Conservation (phyloP, 805 yeast genomes). For the Suhomyces emberorum region DNA sequence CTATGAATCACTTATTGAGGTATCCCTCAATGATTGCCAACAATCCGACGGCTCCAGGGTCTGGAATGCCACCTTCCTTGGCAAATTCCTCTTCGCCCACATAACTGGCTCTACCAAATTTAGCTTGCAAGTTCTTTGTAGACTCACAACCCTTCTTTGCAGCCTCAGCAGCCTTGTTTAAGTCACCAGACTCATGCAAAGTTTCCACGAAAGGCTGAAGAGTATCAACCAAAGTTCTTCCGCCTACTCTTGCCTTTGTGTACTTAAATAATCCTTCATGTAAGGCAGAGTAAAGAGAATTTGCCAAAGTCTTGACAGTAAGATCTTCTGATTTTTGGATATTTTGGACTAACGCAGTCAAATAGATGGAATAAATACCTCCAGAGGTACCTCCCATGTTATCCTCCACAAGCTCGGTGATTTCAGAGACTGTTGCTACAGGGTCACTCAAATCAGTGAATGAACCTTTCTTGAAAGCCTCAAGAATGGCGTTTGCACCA, state of each 20-base stretch:
- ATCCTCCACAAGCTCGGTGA: constrained; percentile 81
- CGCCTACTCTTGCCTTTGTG: constrained; percentile 86
- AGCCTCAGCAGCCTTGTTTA: constrained; percentile 60
- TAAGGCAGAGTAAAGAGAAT: constrained; percentile 57
- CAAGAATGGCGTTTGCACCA: constrained; percentile 73
- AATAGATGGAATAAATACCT: constrained; percentile 81
- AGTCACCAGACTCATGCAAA: constrained; percentile 48
- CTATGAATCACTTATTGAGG: constrained; percentile 1
- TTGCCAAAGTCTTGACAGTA: constrained; percentile 34
- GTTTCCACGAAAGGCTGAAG: constrained; percentile 80
- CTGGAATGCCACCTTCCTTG: constrained; percentile 74
- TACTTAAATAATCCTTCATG: constrained; percentile 71
- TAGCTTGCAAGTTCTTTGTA: constrained; percentile 74
- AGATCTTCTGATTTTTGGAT: constrained; percentile 38
- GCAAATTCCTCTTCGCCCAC: constrained; percentile 62
- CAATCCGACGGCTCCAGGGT: constrained; percentile 92
- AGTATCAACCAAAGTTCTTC: constrained; percentile 85
- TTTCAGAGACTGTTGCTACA: constrained; percentile 57
- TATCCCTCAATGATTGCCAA: constrained; percentile 55
- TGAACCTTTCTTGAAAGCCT: constrained; percentile 29
- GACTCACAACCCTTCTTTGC: constrained; percentile 74
- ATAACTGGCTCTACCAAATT: constrained; percentile 91
- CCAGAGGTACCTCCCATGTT: constrained; percentile 99
- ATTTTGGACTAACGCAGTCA: constrained; percentile 67
- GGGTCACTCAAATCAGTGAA: constrained; percentile 39